phyloP scores from a whole-genome alignment of 768 basidiomycete species.

The Tephrocybe sp. region DNA sequence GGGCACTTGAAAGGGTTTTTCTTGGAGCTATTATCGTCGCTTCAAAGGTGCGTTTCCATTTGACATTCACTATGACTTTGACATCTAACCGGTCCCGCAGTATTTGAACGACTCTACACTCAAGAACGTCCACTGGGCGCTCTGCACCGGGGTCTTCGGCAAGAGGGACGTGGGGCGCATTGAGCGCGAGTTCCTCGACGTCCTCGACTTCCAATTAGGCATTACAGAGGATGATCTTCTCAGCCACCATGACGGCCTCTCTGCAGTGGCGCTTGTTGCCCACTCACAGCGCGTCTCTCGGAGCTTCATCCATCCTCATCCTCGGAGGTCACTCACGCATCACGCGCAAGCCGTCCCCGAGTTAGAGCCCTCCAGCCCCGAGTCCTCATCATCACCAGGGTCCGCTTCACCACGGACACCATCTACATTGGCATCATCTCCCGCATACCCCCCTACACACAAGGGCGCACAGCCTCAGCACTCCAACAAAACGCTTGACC shows the following conservation, averaged over 20 bases:
- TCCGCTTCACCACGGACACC: slow-evolving; percentile 26
- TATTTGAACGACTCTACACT: slow-evolving; percentile 88
- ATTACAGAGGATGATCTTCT: slow-evolving; percentile 67
- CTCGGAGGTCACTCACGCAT: slow-evolving; percentile 1
- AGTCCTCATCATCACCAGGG: slow-evolving; percentile 34
- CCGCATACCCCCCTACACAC: slow-evolving; percentile 17
- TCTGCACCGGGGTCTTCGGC: slow-evolving; percentile 82
- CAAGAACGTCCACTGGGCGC: slow-evolving; percentile 89
- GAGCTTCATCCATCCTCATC: slow-evolving; percentile 20
- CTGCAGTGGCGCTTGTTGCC: slow-evolving; percentile 23
- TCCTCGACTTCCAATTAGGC: slow-evolving; percentile 73
- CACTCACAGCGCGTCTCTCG: slow-evolving; percentile 23
- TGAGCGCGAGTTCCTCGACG: slow-evolving; percentile 80
- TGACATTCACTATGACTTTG: slow-evolving; percentile 5
- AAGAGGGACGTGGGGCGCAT: slow-evolving; percentile 80
- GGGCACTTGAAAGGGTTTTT: slow-evolving; percentile 90
- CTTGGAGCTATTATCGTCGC: slow-evolving; percentile 87
- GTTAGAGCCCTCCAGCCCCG: slow-evolving; percentile 41
- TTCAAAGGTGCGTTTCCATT: slow-evolving; percentile 60
- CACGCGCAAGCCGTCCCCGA: slow-evolving; percentile 34
- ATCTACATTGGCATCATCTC: slow-evolving; percentile 24
- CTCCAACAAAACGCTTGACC: slow-evolving; percentile 39
- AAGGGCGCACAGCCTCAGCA: slow-evolving; percentile 19
- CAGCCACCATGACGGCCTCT: slow-evolving; percentile 43
- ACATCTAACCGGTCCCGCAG: slow-evolving; percentile 30